Base-by-base conservation (phyloP, 2,329 filamentous ascomycete genomes). In the Lecanoromycetidae sp. region DNA sequence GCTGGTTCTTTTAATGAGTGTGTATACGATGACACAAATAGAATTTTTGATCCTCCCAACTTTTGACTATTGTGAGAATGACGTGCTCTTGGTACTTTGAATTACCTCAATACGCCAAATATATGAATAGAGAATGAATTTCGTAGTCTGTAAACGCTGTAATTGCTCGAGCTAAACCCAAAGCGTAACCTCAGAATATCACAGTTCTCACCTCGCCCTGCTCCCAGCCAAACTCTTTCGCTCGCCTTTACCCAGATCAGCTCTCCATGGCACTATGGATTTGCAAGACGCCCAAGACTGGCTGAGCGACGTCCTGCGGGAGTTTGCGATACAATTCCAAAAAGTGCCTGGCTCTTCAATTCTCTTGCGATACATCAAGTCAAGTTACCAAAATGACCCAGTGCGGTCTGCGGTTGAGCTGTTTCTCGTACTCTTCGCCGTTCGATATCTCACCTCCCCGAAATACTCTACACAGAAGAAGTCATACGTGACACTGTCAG, bases 321-420 rank as follows among this genome's bases (percentile, higher is more conserved):
- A 73, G 54, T 68, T 75, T 44, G 69, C 74, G 44, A 69, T 77
- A 50, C 74, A 80, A 49, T 93, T 98, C 62, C 88, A 95, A 60
- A 86, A 84, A 60, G 76, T 98, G 32, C 93, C 91, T 25, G 91
- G 91, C 44, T 96, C 90, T 25, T 85, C 90, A 34, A 94, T 98
- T 57, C 74, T 96, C 59, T 77, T 94, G 57, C 85, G 91, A 53
- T 98, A 98, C 67, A 87, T 98, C 62, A 86, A 86, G 65, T 94
- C 87, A 49, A 94, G 87, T 63, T 96, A 98, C 70, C 91, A 98
- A 69, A 84, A 98, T 62, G 91, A 98, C 59, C 91, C 91, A 8
- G 79, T 96, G 48, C 83, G 93, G 45, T 94, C 87, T 44, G 87
- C 86, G 32, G 86, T 98, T 56, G 91, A 98, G 67, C 72, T 98